Evolutionary conservation across 805 yeast genomes (phyloP), one percentile per base, ranked within the genome.

Genomic region (Wickerhamiella azyma): DNA sequence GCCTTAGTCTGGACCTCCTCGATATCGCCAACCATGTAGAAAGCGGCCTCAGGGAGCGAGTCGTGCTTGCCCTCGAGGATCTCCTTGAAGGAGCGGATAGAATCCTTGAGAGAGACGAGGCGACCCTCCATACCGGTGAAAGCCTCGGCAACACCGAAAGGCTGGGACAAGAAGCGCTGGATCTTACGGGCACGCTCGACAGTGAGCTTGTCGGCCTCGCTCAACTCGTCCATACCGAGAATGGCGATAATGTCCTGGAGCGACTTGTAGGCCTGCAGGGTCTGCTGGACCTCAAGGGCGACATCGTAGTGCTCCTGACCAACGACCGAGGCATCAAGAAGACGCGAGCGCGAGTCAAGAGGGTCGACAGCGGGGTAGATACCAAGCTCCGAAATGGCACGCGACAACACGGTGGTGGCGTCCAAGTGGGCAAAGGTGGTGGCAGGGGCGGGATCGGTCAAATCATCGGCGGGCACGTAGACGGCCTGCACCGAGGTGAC

Each of bases 361-460:
- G 98, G 98, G 75, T 92, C 98, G 78, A 92, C 98, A 67, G 98
- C 98, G 69, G 98, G 98, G 86, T 92, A 92, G 71, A 92, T 92
- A 88, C 97, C 97, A 72, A 92, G 79, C 78, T 92, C 98, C 53
- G 98, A 92, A 68, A 92, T 92, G 79, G 95, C 88, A 80, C 98
- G 86, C 63, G 97, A 88, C 79, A 92, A 84, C 72, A 92, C 98
- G 66, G 98, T 89, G 69, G 98, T 89, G 68, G 98, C 98, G 70
- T 89, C 98, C 81, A 89, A 88, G 72, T 89, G 98, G 66, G 98
- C 98, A 71, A 89, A 89, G 63, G 98, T 89, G 68, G 98, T 89
- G 63, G 98, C 98, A 67, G 96, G 98, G 66, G 98, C 98, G 72
- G 98, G 98, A 77, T 89, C 98, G 57, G 98, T 89, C 80, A 89